A percentile compares a stretch with the other conserved stretches of the same genome.
Evolutionary conservation across 768 basidiomycete species (phyloP).

Genomic region (Podaxis sp.): DNA sequence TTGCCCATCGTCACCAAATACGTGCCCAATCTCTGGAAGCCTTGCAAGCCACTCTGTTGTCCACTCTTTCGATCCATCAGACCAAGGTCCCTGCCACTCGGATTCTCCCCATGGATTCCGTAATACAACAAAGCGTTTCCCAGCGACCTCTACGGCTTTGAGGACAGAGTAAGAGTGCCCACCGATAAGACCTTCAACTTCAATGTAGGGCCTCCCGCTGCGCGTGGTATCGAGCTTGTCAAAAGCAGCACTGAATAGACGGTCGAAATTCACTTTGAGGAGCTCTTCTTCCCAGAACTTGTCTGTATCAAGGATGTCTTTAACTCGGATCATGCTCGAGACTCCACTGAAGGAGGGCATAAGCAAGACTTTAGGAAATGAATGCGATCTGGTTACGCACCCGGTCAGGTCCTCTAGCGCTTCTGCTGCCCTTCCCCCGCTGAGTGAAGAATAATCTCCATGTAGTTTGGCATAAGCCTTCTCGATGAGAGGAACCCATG

Average conservation of each 20-base stretch:
- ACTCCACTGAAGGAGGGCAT: constrained; percentile 30
- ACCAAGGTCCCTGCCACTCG: constrained; percentile 48
- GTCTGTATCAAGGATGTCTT: constrained; percentile 45
- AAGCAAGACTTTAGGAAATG: neutral
- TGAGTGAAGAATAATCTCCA: constrained; percentile 36
- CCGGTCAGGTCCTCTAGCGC: constrained; percentile 56
- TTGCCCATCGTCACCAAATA: constrained; percentile 44
- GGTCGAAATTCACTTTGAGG: constrained; percentile 42
- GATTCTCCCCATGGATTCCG: constrained; percentile 48
- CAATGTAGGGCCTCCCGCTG: constrained; percentile 22
- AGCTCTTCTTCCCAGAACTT: constrained; percentile 54
- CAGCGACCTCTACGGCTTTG: constrained; percentile 36
- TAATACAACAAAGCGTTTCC: constrained; percentile 43
- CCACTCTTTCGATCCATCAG: constrained; percentile 48
- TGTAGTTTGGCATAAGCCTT: constrained; percentile 57
- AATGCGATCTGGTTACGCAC: constrained; percentile 21
- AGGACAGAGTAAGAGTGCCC: constrained; percentile 46
- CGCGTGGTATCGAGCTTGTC: constrained; percentile 29
- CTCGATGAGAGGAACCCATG: constrained; percentile 53
- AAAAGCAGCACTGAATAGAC: constrained; percentile 50
- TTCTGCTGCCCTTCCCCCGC: constrained; percentile 35
- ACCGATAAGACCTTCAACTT: constrained; percentile 34
- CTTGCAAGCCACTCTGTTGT: constrained; percentile 40
- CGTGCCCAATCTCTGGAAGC: constrained; percentile 34
- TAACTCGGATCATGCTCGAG: constrained; percentile 37